Percentiles rank a stretch among this genome's conserved stretches.
Evolutionary conservation across 768 basidiomycete species (phyloP).

Genomic region (Suillus clintonianus): DNA sequence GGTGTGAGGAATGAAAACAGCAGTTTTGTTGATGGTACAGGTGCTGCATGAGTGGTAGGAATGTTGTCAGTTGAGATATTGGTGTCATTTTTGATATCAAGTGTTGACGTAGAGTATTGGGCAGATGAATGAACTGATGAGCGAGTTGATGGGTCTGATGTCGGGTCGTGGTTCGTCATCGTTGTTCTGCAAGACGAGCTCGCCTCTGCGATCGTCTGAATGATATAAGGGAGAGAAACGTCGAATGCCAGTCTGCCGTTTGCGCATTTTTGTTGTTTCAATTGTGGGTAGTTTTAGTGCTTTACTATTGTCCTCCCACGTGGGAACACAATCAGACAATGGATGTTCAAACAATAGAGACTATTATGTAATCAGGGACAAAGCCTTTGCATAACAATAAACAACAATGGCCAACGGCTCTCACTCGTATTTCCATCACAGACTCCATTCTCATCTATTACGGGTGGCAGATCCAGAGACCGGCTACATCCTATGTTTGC

Average conservation of each 20-base stretch:
- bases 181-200: conserved; percentile 28
- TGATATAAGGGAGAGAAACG: conserved; percentile 16
- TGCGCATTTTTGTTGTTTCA: conserved; percentile 25
- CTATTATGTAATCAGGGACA: conserved; percentile 13
- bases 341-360: conserved; percentile 10
- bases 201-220: conserved; percentile 2
- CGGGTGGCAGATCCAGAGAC: not conserved
- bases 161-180: conserved; percentile 34
- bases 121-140: conserved; percentile 10
- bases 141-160: conserved; percentile 21
- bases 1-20: conserved; percentile 68
- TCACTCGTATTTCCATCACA: no score
- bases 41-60: conserved; percentile 26
- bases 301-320: conserved; percentile 19
- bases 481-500: no score
- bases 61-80: conserved; percentile 16
- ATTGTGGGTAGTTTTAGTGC: conserved; percentile 17
- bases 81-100: conserved; percentile 17
- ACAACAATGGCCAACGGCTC: conserved; percentile 9
- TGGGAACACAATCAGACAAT: conserved; percentile 26
- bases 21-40: conserved; percentile 57
- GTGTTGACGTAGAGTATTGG: conserved; percentile 17
- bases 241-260: not conserved
- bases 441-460: not conserved
- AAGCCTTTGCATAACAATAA: conserved; percentile 21